Evolutionary conservation across 768 basidiomycete genomes (phyloP), one percentile per base, ranked within the genome.

Genomic region (Kwoniella europaea): DNA sequence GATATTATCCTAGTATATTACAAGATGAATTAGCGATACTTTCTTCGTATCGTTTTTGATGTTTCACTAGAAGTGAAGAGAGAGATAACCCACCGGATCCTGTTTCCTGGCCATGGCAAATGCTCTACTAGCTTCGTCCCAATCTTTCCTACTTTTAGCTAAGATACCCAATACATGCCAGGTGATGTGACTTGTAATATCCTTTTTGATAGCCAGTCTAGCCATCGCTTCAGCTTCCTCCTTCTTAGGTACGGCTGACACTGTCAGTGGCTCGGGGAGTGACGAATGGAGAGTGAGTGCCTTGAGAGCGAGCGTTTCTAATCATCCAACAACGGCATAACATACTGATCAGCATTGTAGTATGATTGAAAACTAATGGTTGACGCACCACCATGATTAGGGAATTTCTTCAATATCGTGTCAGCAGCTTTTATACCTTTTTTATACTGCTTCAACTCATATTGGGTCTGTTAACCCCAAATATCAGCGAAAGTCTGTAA

Each of bases 81-180:
- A n/a, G n/a, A n/a, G n/a, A n/a, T 12, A 3, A 76, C 88, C 75
- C 77, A 96, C 95, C 86, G 91, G 91, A 85, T 98, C 97, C 78
- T 92, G 92, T 71, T 88, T 88, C 74, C 95, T 85, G 2, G 95
- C 96, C 85, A 93, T 91, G 1, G 88, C 89, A 83, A 98, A 98
- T 27, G 94, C 94, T 78, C 94, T 92, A 77, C 93, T 87, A 0
- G 97, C 94, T 78, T 95, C 94, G 74, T 93, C 92, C 77, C 93
- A 98, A 80, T 96, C 93, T 84, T 92, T 94, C 82, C 97, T 92
- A 10, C 91, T 91, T 83, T 96, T 93, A 82, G 94, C 92, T 22
- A 97, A 89, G 78, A 99, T 90, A 29, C 94, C 97, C 82, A 93
- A 92, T 74, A 98, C 96, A 84, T 99, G 97, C 95, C 97, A 98